Evolutionary conservation across 441 rosid genomes (phyloP), one percentile per base, ranked within the genome.

Genomic region (California macrophylla): DNA sequence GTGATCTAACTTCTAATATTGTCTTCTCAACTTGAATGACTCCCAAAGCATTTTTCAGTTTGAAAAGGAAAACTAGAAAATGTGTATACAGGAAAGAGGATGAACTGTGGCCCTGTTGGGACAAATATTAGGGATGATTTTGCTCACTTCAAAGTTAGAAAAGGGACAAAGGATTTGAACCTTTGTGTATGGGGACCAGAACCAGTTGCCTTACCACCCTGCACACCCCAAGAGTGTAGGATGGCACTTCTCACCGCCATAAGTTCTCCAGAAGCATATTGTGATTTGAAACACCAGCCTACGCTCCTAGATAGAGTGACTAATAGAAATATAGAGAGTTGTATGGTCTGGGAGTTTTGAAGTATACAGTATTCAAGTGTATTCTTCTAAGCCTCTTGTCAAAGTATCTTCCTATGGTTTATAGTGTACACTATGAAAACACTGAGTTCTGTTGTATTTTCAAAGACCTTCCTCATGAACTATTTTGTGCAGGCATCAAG

Each of bases 401-500:
- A 56, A 56, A 56, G 26, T 21, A 20, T 20, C 26, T 20, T 54
- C 25, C 25, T 56, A 56, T 66, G 24, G 8, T 66, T 34, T 32
- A 12, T 20, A 30, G 26, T 66, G 36, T 64, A 16, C 12, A 16
- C 24, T 34, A 64, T 34, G 62, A 21, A 28, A 26, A 56, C 25
- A 56, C n/a, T 56, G 62, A 0, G 15, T 18, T n/a, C n/a, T 54
- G 61, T 3, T 20, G 3, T 21, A 6, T 54, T 54, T 56, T 9
- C 62, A 56, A 21, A 56, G 26, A 23, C 25, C 10, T 56, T 56
- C 26, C 24, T 52, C 23, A 6, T 54, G 62, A 56, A 56, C 15
- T 56, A 21, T 56, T 26, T 9, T 50, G 23, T 78, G 60, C 69
- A 90, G 94, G 88, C 92, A 73, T 94, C 99, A 25, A 82, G 99